These are phyloP conservation scores for Globisporangium paddicum DNA, from an alignment of 352 stramenopile genomes.

Conservation along the genomic window DNA sequence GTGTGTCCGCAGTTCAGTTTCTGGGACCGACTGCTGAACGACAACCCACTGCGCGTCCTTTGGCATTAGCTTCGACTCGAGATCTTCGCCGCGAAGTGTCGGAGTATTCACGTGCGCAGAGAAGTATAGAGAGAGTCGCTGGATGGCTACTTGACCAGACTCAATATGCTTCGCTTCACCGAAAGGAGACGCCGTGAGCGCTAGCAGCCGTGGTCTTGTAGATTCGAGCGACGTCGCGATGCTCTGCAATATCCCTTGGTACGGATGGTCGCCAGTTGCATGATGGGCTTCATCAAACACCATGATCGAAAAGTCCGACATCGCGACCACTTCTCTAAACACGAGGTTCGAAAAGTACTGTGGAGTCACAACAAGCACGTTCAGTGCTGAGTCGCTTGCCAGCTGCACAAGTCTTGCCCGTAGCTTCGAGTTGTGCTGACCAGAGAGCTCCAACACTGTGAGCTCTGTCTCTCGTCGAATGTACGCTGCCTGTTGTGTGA, in stretches of 20 bases:
- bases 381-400: conserved; percentile 18
- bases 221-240: conserved; percentile 22
- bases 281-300: conserved; percentile 84
- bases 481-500: conserved; percentile 73
- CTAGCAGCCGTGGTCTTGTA: conserved; percentile 46
- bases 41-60: conserved; percentile 62
- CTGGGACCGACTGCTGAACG: conserved; percentile 30
- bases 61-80: conserved; percentile 38
- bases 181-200: conserved; percentile 70
- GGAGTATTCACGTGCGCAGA: conserved; percentile 55
- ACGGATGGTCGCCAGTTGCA: conserved; percentile 55
- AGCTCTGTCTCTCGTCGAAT: conserved; percentile 64
- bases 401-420: conserved; percentile 12
- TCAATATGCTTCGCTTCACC: conserved; percentile 40
- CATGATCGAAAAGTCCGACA: conserved; percentile 63
- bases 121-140: conserved; percentile 39
- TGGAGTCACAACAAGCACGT: conserved; percentile 58
- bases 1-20: conserved; percentile 29
- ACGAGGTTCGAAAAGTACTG: conserved; percentile 72
- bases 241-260: conserved; percentile 47
- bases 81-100: conserved; percentile 42
- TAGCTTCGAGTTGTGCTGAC: conserved; percentile 29
- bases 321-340: conserved; percentile 20
- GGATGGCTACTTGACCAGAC: conserved; percentile 27
- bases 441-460: conserved; percentile 45